phyloP scores from a whole-genome alignment of 345 rosid species.

The Murraya paniculata region DNA sequence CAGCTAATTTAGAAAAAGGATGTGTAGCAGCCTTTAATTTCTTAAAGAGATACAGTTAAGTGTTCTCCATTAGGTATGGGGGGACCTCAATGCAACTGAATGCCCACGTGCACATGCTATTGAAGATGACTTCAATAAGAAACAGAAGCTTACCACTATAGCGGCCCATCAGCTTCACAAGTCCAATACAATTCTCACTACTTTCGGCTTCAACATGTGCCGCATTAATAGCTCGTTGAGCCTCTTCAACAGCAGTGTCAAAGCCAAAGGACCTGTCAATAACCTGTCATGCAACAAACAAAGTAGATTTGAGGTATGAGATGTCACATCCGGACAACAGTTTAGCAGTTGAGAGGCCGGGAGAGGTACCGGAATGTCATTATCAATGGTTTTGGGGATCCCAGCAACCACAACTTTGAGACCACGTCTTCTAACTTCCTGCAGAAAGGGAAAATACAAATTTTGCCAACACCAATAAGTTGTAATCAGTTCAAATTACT shows the following conservation, averaged over 20 bases:
- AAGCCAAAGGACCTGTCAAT: slow-evolving; percentile 87
- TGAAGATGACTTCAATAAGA: slow-evolving; percentile 4
- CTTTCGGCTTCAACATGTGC: slow-evolving; percentile 93
- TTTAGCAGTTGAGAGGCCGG: background rate
- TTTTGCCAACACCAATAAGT: background rate
- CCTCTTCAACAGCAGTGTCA: slow-evolving; percentile 96
- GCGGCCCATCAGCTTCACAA: slow-evolving; percentile 94
- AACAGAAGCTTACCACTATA: slow-evolving; percentile 59
- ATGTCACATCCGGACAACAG: background rate
- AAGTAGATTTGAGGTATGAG: background rate
- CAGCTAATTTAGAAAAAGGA: background rate
- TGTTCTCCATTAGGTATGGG: background rate
- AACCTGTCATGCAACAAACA: slow-evolving; percentile 32
- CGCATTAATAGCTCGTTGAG: slow-evolving; percentile 91
- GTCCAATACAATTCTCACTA: slow-evolving; percentile 71
- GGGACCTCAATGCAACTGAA: background rate
- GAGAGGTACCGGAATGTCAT: slow-evolving; percentile 67
- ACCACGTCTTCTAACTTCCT: slow-evolving; percentile 80
- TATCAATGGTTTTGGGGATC: slow-evolving; percentile 87
- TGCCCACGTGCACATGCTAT: background rate
- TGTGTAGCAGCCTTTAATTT: background rate
- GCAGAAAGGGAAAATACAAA: slow-evolving; percentile 10
- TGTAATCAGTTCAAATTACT: background rate
- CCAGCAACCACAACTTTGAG: slow-evolving; percentile 87
- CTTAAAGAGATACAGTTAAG: background rate